Evolutionary conservation across 2,329 filamentous ascomycete species (phyloP).

Genomic region (Fusarium sacchari): DNA sequence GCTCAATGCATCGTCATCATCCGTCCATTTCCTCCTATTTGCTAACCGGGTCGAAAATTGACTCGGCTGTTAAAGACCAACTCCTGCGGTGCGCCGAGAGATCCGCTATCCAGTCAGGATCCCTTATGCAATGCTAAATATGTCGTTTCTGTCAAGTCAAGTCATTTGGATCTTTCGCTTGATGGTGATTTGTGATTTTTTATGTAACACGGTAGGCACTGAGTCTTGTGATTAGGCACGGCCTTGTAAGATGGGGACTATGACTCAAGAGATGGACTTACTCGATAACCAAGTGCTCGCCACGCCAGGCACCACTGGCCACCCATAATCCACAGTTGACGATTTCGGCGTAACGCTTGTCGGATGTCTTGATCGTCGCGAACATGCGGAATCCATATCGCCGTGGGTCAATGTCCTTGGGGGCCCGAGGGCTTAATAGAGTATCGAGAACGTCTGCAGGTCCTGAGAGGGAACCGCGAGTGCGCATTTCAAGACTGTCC

Average conservation of each 20-base stretch:
- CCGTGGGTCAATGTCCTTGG: constrained; percentile 54
- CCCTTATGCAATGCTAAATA: constrained; percentile 40
- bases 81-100: constrained; percentile 33
- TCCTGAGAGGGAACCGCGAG: constrained; percentile 59
- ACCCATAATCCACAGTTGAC: constrained; percentile 63
- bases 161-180: constrained; percentile 6
- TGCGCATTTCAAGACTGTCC: constrained; percentile 55
- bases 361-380: constrained; percentile 60
- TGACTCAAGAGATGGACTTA: constrained; percentile 43
- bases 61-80: constrained; percentile 26
- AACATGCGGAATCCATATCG: constrained; percentile 61
- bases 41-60: constrained; percentile 30
- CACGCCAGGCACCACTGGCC: constrained; percentile 59
- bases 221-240: constrained; percentile 17
- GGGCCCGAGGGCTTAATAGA: constrained; percentile 51
- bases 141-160: constrained; percentile 1
- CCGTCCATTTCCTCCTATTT: constrained; percentile 29
- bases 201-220: constrained; percentile 51
- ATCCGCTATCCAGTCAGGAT: constrained; percentile 35
- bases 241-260: background rate
- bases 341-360: constrained; percentile 59
- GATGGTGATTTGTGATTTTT: constrained; percentile 5
- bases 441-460: constrained; percentile 56
- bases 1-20: constrained; percentile 33
- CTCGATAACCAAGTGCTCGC: constrained; percentile 59